Conservation (phyloP, 2,329 filamentous ascomycete species). For the Aciculosporium take region DNA sequence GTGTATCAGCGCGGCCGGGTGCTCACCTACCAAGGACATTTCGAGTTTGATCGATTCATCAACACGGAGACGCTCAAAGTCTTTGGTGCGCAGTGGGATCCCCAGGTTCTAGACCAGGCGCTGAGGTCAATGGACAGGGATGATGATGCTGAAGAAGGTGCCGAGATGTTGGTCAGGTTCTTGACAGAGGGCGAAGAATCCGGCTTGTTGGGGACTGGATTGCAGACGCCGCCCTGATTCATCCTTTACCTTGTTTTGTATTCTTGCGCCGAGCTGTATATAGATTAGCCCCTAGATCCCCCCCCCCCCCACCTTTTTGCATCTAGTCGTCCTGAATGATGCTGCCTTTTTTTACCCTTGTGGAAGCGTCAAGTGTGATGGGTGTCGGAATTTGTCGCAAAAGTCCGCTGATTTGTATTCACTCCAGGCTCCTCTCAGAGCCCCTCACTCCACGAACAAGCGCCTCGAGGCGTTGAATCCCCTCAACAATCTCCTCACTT, state of each 20-base stretch:
- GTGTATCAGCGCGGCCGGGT: not conserved
- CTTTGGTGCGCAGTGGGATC: not conserved
- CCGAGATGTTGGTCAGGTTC: not conserved
- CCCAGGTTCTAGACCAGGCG: not conserved
- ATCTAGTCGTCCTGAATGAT: no score
- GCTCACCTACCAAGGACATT: not conserved
- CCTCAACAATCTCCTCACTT: slow-evolving; percentile 50
- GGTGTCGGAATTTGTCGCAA: not conserved
- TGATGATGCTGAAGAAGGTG: not conserved
- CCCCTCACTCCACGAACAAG: not conserved
- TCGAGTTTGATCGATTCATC: not conserved
- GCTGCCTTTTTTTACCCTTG: no score
- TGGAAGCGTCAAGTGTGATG: no score
- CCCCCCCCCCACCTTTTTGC: no score
- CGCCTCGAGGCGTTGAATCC: slow-evolving; percentile 44
- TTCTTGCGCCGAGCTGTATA: no score
- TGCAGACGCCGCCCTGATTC: not conserved
- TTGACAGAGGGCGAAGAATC: not conserved
- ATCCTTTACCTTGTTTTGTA: no score
- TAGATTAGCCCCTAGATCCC: no score
- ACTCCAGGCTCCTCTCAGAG: not conserved
- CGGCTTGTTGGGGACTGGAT: not conserved
- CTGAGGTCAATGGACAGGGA: not conserved
- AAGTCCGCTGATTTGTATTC: not conserved
- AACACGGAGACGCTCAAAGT: not conserved